Base-by-base conservation (phyloP, 257 asterid species). In the Fraxinus pennsylvanica region DNA sequence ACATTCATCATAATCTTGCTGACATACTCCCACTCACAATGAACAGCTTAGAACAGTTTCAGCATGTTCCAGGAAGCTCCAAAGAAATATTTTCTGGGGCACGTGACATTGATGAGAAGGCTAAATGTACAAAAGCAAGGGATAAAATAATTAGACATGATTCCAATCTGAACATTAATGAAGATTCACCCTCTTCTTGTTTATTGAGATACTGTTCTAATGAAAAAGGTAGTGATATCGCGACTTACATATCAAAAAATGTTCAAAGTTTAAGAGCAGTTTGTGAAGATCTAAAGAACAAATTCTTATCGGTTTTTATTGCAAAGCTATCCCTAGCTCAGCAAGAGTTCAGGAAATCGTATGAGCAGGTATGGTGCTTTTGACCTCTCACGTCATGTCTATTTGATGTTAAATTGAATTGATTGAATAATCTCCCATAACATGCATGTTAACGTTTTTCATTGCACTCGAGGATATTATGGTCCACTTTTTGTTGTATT, bases 1-100 rank as follows among this genome's bases (percentile, higher is more conserved):
- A 95, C 86, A 86, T 95, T 80, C 91, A 88, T 86, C 91, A 95
- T 79, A 95, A 95, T 89, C 94, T 95, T 78, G 91, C 97, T 74
- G 99, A 95, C 81, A 70, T 85, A 77, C 84, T 90, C 67, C 87
- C 82, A 30, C 84, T 87, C 71, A 65, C 85, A 41, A 75, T 81
- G 27, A 86, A 82, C 81, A 66, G 73, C 76, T 74, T 35, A 21
- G 84, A 77, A 45, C 81, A 83, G 74, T 75, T 74, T 36, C 81
- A 78, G 79, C 74, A 77, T 71, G 83, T 36, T 72, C 76, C 85
- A 50, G 81, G 76, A 80, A 78, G 81, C 79, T 83, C 82, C 63
- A 81, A 82, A 38, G 85, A 82, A 41, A 47, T 77, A 29, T 65
- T 73, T 65, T 75, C 82, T 39, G 73, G 71, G 80, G 36, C 71